Conservation (phyloP, 2,329 filamentous ascomycete genomes). For the Microdochium bolleyi region DNA sequence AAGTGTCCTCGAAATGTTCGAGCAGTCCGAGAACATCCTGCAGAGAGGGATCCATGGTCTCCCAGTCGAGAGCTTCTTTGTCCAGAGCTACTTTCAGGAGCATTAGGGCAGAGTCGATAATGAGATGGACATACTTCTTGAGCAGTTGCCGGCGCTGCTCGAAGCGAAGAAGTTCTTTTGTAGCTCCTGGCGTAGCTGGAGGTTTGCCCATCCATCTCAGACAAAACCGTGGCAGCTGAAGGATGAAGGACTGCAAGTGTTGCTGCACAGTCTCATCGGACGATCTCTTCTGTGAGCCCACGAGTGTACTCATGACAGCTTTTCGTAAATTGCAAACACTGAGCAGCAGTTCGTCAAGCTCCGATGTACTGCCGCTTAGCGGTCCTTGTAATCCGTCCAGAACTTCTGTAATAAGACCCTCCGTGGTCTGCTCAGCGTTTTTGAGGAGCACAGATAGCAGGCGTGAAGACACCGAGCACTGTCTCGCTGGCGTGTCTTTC, state of each 20-base stretch:
- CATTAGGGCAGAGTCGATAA: constrained; percentile 53
- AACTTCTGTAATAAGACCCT: constrained; percentile 37
- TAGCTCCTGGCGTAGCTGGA: constrained; percentile 38
- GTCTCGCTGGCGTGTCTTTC: constrained; percentile 37
- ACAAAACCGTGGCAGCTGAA: constrained; percentile 51
- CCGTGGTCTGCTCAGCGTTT: constrained; percentile 27
- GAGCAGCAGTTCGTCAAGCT: constrained; percentile 53
- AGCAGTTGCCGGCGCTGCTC: constrained; percentile 50
- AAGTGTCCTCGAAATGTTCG: constrained; percentile 39
- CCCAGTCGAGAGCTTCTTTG: constrained; percentile 40
- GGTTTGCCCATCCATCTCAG: constrained; percentile 54
- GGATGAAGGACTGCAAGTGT: constrained; percentile 47
- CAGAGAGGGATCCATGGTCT: constrained; percentile 46
- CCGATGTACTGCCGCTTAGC: constrained; percentile 48
- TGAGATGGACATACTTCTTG: constrained; percentile 41
- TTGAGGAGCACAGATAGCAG: constrained; percentile 47
- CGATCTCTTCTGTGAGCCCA: constrained; percentile 7
- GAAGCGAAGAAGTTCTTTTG: constrained; percentile 53
- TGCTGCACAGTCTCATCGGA: constrained; percentile 7
- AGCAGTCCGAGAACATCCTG: constrained; percentile 48
- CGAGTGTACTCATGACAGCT: constrained; percentile 41
- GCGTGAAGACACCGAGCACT: constrained; percentile 46
- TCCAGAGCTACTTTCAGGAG: constrained; percentile 46
- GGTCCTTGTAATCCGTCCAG: constrained; percentile 48
- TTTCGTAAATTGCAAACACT: constrained; percentile 48